Evolutionary conservation across 352 stramenopile species (phyloP).

Genomic region (Phytophthora fragariaefolia): DNA sequence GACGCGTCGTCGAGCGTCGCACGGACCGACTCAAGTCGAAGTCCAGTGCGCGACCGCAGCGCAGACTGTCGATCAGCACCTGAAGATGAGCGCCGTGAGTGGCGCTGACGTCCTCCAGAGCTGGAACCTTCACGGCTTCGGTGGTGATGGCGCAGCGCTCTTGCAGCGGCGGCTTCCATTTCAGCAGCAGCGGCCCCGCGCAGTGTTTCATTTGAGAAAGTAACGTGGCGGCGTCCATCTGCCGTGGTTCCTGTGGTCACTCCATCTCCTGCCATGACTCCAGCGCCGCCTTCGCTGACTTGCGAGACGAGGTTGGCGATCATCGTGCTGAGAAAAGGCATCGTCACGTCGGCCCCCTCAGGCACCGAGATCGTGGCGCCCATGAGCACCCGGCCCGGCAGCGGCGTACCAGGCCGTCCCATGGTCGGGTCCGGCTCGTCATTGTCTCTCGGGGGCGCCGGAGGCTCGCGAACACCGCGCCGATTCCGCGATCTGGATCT

Average conservation of each 20-base stretch:
- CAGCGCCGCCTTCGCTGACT: slow-evolving; percentile 32
- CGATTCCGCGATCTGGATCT: slow-evolving; percentile 24
- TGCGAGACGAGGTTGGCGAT: slow-evolving; percentile 80
- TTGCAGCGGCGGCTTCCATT: slow-evolving; percentile 26
- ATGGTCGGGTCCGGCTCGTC: slow-evolving; percentile 77
- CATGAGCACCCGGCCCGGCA: slow-evolving; percentile 65
- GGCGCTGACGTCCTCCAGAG: slow-evolving; percentile 20
- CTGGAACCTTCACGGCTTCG: slow-evolving; percentile 30
- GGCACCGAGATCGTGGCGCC: slow-evolving; percentile 77
- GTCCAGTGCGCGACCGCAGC: slow-evolving; percentile 44
- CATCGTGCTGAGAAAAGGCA: slow-evolving; percentile 87
- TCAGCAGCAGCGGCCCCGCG: slow-evolving; percentile 13
- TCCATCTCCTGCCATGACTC: slow-evolving; percentile 11
- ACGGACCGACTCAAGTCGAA: slow-evolving; percentile 48
- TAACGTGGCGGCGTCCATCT: slow-evolving; percentile 26
- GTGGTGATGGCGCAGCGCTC: slow-evolving; percentile 33
- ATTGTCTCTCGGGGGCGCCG: slow-evolving; percentile 48
- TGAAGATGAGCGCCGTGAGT: slow-evolving; percentile 23
- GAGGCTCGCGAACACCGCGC: slow-evolving; percentile 11
- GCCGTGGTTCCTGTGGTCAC: background rate
- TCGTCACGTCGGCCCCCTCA: slow-evolving; percentile 66
- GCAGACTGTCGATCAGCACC: slow-evolving; percentile 38
- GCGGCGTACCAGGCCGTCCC: slow-evolving; percentile 6
- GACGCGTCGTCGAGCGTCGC: slow-evolving; percentile 51
- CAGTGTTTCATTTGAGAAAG: slow-evolving; percentile 20